These are phyloP conservation scores for Pichia pseudocactophila DNA, from an alignment of 805 yeast genomes.

Conservation along the genomic window DNA sequence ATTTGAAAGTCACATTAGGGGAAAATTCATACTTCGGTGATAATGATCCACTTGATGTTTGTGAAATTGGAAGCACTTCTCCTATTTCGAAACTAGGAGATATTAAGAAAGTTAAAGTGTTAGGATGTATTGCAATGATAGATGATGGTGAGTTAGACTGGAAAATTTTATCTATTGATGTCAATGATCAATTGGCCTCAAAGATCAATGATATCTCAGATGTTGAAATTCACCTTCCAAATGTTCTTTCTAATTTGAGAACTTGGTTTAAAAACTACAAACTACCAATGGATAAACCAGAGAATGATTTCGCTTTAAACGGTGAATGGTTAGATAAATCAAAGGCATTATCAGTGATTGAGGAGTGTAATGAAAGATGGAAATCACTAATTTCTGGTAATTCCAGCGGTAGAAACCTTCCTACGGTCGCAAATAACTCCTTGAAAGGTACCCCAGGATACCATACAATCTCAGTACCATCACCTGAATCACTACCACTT, in stretches of 20 bases:
- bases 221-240: constrained; percentile 60
- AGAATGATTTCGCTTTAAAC: constrained; percentile 64
- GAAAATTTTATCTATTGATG: constrained; percentile 72
- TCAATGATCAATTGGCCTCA: constrained; percentile 54
- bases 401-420: constrained; percentile 26
- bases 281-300: constrained; percentile 73
- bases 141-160: constrained; percentile 97
- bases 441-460: constrained; percentile 21
- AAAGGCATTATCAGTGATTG: constrained; percentile 50
- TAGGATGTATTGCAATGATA: constrained; percentile 70
- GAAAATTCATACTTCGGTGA: constrained; percentile 50
- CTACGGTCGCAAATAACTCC: constrained; percentile 34
- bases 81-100: constrained; percentile 36
- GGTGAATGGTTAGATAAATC: constrained; percentile 39
- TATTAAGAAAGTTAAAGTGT: constrained; percentile 54
- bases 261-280: constrained; percentile 82
- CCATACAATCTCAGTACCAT: neutral
- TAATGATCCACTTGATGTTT: constrained; percentile 90
- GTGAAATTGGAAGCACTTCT: constrained; percentile 64
- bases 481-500: neutral
- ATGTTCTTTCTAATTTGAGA: constrained; percentile 57
- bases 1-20: constrained; percentile 29
- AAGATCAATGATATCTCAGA: constrained; percentile 57
- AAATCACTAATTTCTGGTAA: constrained; percentile 39
- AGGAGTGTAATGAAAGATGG: constrained; percentile 68